These are phyloP conservation scores for Scleromitrula shiraiana DNA, from an alignment of 2,329 filamentous ascomycete species.

Conservation along the genomic window DNA sequence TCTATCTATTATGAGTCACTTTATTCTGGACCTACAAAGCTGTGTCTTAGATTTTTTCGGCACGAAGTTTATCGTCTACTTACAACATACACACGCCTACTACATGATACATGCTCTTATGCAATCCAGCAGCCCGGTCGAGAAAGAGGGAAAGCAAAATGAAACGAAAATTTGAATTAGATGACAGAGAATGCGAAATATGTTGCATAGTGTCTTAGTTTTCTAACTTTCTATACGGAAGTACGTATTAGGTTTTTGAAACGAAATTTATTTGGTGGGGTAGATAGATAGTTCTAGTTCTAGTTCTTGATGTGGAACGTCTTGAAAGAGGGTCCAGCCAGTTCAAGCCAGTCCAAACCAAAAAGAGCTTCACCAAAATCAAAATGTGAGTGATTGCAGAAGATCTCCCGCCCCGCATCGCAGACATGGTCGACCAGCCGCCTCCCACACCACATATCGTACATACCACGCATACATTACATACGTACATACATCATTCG, in stretches of 20 bases:
- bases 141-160: too few relatives aligned
- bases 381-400: slow-evolving; percentile 6
- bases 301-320: not conserved
- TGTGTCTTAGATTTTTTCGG: slow-evolving; percentile 7
- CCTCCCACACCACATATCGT: too few relatives aligned
- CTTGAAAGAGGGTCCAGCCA: not conserved
- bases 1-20: slow-evolving; percentile 9
- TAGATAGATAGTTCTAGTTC: not conserved
- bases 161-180: too few relatives aligned
- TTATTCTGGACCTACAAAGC: not conserved
- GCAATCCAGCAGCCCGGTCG: too few relatives aligned
- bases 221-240: not conserved
- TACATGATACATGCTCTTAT: too few relatives aligned
- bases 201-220: not conserved
- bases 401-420: slow-evolving; percentile 4
- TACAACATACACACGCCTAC: too few relatives aligned
- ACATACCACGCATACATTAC: too few relatives aligned
- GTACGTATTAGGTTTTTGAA: not conserved
- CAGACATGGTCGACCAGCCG: not conserved
- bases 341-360: too few relatives aligned
- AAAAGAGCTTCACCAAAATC: not conserved
- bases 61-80: too few relatives aligned
- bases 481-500: too few relatives aligned
- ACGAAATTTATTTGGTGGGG: not conserved
- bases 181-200: not conserved